A percentile compares a stretch with the other conserved stretches of the same genome.
phyloP scores from a whole-genome alignment of 371 early-diverging fungal genomes.

The Lichtheimia ornata region DNA sequence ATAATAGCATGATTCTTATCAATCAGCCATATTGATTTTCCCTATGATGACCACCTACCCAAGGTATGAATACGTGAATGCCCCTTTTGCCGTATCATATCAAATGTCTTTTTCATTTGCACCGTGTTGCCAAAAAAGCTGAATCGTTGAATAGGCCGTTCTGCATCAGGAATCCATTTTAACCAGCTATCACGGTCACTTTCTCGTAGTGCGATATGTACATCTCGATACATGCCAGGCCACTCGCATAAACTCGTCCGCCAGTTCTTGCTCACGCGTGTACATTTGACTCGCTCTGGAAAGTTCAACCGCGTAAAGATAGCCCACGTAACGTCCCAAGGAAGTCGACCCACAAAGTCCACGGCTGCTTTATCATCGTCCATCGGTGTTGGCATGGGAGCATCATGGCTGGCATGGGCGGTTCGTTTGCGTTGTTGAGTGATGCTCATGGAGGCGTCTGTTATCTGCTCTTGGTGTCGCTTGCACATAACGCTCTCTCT shows the following conservation, averaged over 20 bases:
- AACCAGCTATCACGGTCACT: slow-evolving; percentile 4
- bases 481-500: too few relatives aligned
- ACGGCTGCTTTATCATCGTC: background rate
- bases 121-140: slow-evolving; percentile 11
- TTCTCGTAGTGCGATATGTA: slow-evolving; percentile 5
- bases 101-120: slow-evolving; percentile 11
- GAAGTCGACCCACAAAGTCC: slow-evolving; percentile 4
- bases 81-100: background rate
- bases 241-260: background rate
- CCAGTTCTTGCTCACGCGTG: slow-evolving; percentile 5
- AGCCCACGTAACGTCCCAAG: background rate
- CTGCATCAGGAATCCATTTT: slow-evolving; percentile 7
- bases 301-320: slow-evolving; percentile 6
- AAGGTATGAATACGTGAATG: slow-evolving; percentile 5
- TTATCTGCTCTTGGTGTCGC: too few relatives aligned
- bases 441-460: too few relatives aligned
- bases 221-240: slow-evolving; percentile 8
- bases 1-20: background rate
- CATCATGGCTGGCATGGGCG: too few relatives aligned
- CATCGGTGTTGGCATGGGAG: too few relatives aligned
- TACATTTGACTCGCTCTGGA: slow-evolving; percentile 3
- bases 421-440: too few relatives aligned
- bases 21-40: background rate
- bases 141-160: slow-evolving; percentile 4
- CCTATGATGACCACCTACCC: background rate